Percentiles rank a stretch among this genome's conserved stretches.
phyloP scores from a whole-genome alignment of 192 early-diverging fungal genomes.

The Backusella australiensis region DNA sequence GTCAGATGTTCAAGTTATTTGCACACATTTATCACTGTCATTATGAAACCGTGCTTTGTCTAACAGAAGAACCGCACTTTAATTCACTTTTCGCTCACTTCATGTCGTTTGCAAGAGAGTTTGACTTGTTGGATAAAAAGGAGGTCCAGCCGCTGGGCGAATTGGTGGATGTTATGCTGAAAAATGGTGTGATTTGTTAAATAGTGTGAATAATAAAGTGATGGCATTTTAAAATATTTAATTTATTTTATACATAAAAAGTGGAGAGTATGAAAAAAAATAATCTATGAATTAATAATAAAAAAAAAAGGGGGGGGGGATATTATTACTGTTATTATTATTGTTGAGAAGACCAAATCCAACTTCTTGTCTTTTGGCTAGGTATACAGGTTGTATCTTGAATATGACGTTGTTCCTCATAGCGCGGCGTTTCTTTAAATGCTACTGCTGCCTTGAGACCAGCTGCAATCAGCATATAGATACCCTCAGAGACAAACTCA shows the following conservation, averaged over 20 bases:
- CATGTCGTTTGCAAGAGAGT: constrained; percentile 88
- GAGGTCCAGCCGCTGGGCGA: constrained; percentile 81
- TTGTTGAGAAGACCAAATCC: background rate
- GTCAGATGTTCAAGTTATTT: constrained; percentile 86
- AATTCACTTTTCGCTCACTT: constrained; percentile 98
- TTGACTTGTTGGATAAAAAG: constrained; percentile 91
- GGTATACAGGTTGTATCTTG: constrained; percentile 3
- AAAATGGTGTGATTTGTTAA: constrained; percentile 29
- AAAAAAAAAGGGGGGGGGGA: background rate
- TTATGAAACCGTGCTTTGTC: constrained; percentile 80
- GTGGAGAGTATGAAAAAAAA: background rate
- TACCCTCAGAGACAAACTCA: constrained; percentile 44
- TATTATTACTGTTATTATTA: no score
- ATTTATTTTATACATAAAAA: background rate
- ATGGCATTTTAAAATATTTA: background rate
- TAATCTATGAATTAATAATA: background rate
- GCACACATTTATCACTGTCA: constrained; percentile 94
- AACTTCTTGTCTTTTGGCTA: background rate
- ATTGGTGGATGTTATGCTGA: constrained; percentile 56
- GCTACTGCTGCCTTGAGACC: constrained; percentile 53
- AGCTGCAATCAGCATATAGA: constrained; percentile 47
- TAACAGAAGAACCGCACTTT: constrained; percentile 85
- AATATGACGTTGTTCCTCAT: constrained; percentile 16
- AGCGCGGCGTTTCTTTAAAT: constrained; percentile 51
- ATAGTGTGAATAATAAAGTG: background rate